Conservation (phyloP, 768 basidiomycete species). For the Chlorophyllum brunneum region DNA sequence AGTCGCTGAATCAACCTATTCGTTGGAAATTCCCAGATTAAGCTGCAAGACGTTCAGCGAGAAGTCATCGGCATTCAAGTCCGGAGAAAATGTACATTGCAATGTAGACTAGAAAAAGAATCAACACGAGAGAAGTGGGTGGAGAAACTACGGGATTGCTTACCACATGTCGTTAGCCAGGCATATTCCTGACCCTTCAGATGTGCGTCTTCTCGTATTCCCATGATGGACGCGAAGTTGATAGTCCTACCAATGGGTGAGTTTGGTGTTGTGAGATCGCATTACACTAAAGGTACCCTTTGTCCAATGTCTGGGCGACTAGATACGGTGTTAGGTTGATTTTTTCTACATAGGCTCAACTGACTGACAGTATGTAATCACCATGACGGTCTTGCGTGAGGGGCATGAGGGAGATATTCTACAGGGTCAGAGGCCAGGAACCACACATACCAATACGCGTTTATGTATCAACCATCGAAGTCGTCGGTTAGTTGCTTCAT, state of each 20-base stretch:
- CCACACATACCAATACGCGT: conserved; percentile 33
- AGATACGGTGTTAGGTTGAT: not conserved
- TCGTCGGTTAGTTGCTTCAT: conserved; percentile 37
- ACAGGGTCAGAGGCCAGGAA: not conserved
- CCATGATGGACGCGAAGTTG: conserved; percentile 47
- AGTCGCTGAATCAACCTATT: conserved; percentile 45
- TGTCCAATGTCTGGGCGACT: conserved; percentile 45
- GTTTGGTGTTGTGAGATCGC: not conserved
- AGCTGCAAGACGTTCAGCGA: conserved; percentile 16
- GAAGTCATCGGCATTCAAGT: not conserved
- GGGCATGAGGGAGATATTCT: not conserved
- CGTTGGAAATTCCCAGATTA: conserved; percentile 44
- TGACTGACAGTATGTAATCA: conserved; percentile 38
- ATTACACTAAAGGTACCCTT: conserved; percentile 27
- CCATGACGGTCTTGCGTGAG: conserved; percentile 34
- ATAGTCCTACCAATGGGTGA: conserved; percentile 28
- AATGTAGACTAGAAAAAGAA: conserved; percentile 30
- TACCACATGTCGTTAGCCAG: conserved; percentile 45
- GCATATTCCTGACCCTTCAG: conserved; percentile 48
- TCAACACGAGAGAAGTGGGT: not conserved
- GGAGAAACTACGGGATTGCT: conserved; percentile 7
- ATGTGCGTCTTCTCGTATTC: conserved; percentile 37
- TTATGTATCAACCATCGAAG: conserved; percentile 45
- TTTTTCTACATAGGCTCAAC: not conserved
- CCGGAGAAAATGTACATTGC: conserved; percentile 26